These are phyloP conservation scores for Penstemon newberryi DNA, from an alignment of 257 asterid species.

Conservation along the genomic window DNA sequence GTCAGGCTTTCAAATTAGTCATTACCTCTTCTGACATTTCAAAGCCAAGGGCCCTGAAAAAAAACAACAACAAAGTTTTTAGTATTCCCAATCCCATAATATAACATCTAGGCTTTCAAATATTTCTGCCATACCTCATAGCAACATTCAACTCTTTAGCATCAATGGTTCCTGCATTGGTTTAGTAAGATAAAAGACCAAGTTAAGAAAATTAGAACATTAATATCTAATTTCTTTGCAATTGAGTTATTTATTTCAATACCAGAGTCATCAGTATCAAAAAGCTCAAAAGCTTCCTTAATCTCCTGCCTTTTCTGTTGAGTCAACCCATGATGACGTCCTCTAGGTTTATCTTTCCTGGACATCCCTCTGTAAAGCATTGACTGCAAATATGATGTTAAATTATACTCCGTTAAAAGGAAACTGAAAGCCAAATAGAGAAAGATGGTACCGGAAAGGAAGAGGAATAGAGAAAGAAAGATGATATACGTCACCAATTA, in stretches of 20 bases:
- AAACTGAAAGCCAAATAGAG: not conserved
- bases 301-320: constrained; percentile 89
- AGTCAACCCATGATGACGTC: constrained; percentile 74
- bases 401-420: not conserved
- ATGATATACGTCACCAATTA: not conserved
- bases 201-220: constrained; percentile 3
- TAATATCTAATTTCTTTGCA: constrained; percentile 6
- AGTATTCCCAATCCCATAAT: constrained; percentile 2
- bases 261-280: constrained; percentile 96
- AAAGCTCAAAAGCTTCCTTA: constrained; percentile 83
- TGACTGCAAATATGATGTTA: constrained; percentile 46
- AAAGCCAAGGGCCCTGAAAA: constrained; percentile 94
- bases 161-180: constrained; percentile 74
- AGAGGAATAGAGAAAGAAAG: not conserved
- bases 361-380: constrained; percentile 49
- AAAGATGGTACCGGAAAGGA: not conserved
- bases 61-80: constrained; percentile 21
- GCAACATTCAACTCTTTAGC: constrained; percentile 94
- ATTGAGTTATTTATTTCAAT: constrained; percentile 17
- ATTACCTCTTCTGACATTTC: constrained; percentile 93
- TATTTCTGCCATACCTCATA: constrained; percentile 59
- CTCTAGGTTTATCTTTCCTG: constrained; percentile 68
- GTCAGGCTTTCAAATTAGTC: constrained; percentile 15
- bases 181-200: constrained; percentile 19
- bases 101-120: constrained; percentile 1